Base-by-base conservation (phyloP, 345 rosid genomes). In the Eucalyptus rudis region DNA sequence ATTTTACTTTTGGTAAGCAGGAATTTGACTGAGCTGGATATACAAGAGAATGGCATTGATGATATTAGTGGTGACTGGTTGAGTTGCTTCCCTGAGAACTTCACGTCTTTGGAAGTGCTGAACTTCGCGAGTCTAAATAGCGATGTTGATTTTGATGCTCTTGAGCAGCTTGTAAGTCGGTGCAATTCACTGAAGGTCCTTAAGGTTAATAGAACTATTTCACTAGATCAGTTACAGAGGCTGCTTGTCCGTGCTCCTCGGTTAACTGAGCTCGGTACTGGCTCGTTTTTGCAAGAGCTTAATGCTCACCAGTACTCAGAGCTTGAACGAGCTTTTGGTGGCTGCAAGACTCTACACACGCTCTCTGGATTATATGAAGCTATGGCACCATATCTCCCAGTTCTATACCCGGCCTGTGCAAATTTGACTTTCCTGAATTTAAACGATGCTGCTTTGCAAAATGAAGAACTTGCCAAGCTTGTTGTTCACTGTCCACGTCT, bases 291-390 rank as follows among this genome's bases (percentile, higher is more conserved):
- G 11, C 94, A 91, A 90, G 94, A 93, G 27, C 93, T 93, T 68
- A 92, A 90, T 52, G 56, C 85, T 20, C 86, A 89, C 9, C 95
- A 92, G 62, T 89, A 71, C 47, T 68, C 89, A 11, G 93, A 95
- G 44, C 92, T 94, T 51, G 92, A 93, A 89, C 91, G 51, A 80
- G 89, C 96, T 19, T 93, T 95, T 90, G 87, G 49, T 51, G 90
- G 88, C 49, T 95, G 96, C 94, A 92, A 91, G 90, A 93, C 90
- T 86, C 88, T 95, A 47, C 90, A 89, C 87, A 91, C 93, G 13
- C 92, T 95, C 62, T 95, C 96, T 49, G 96, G 97, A 87, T 91
- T 95, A 71, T 93, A 94, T 93, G 97, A 95, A 45, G 95, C 92
- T 8, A 89, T 89, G 40, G 87, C 92, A 17, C 51, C 80, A 16